Conservation (phyloP, 805 yeast species). For the Blastobotrys parvus region DNA sequence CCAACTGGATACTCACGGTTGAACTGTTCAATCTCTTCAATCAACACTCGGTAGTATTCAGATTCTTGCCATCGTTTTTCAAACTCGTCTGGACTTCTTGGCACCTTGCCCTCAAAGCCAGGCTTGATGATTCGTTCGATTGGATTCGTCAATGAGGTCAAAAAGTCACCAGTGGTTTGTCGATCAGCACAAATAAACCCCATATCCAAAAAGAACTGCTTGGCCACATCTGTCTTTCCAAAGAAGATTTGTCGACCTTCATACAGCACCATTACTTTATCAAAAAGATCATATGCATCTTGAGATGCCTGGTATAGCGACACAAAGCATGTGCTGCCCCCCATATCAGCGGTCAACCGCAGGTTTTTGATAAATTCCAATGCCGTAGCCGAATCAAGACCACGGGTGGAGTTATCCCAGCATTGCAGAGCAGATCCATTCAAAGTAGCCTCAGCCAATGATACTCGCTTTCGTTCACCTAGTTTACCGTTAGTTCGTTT, state of each 20-base stretch:
- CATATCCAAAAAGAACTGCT: constrained; percentile 41
- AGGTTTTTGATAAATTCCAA: constrained; percentile 53
- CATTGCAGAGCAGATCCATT: constrained; percentile 42
- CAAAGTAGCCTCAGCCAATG: constrained; percentile 43
- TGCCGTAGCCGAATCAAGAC: constrained; percentile 65
- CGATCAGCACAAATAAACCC: constrained; percentile 50
- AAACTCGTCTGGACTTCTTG: constrained; percentile 46
- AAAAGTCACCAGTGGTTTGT: constrained; percentile 52
- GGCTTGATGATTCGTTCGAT: constrained; percentile 36
- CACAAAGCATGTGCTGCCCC: constrained; percentile 46
- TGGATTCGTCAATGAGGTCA: constrained; percentile 49
- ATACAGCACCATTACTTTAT: constrained; percentile 45
- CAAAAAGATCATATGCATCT: constrained; percentile 46
- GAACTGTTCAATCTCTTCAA: constrained; percentile 37
- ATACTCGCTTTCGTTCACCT: constrained; percentile 51
- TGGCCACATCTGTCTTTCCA: constrained; percentile 41
- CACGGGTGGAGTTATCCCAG: constrained; percentile 67
- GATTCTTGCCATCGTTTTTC: constrained; percentile 43
- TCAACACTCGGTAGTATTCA: constrained; percentile 32
- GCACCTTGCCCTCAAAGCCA: constrained; percentile 43
- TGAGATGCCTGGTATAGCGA: constrained; percentile 57
- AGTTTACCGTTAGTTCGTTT: too few species aligned
- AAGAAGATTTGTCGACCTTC: constrained; percentile 50
- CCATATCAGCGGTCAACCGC: constrained; percentile 44
- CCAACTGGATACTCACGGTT: constrained; percentile 17